Evolutionary conservation across 441 rosid species (phyloP), one percentile per base, ranked within the genome.

Genomic region (Codiaeum variegatum): DNA sequence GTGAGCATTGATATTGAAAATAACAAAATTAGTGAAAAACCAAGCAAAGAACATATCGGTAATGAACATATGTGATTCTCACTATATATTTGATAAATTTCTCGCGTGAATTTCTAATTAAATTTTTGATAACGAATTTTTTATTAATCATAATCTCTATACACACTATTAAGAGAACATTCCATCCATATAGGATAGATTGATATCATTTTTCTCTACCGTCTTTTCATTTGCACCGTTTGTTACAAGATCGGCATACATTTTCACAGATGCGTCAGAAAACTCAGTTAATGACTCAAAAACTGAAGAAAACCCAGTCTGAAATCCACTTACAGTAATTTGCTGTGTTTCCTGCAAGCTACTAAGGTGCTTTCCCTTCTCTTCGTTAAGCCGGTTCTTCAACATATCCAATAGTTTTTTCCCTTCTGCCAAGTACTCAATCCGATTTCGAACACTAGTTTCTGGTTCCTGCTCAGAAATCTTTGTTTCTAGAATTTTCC

Each of bases 271-370:
- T 46, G 83, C 83, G 63, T 70, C 75, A n/a, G 87, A 82, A 59
- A 82, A 87, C 74, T 73, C 81, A 0, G 74, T 65, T 77, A 87
- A 47, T 3, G 83, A 80, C 44, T 71, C 78, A 3, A 87, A 81
- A 62, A 87, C 85, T 0, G 81, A 55, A 38, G 76, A 77, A 60
- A 87, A 80, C 64, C 89, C 86, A 42, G 73, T 70, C 69, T 82
- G 86, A 60, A 87, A 77, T 49, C 84, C 82, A 44, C 70, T 66
- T 44, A 87, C 28, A 1, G 79, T 78, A 46, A 80, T 74, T 44
- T 63, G 67, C 55, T 82, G 75, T 0, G 88, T 82, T 73, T 79
- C 83, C 69, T 79, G 72, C 77, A 81, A 71, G 64, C 74, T 59
- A 46, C 28, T 29, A 5, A 69, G 74, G 76, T 87, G 86, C 72